Base-by-base conservation (phyloP, 2,329 filamentous ascomycete genomes). In the Claviceps spartinae region DNA sequence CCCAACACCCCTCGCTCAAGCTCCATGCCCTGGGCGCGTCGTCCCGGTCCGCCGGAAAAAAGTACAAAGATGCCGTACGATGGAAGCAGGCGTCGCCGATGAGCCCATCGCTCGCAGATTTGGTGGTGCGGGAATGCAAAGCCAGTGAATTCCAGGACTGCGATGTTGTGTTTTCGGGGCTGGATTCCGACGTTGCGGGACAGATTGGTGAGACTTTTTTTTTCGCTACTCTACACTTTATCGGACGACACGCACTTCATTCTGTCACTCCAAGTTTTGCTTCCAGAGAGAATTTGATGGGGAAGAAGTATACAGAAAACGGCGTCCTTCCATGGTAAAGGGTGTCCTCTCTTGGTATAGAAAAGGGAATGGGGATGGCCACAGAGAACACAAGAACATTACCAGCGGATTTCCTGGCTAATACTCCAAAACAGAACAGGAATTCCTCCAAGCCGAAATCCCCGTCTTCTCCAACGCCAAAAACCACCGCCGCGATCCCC, bases 381-480 rank as follows among this genome's bases (percentile, higher is more conserved):
- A 3, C 26, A 30, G 8, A 30, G 26, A 30, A 30, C 26, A 30
- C 1, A 30, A 30, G 26, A 30, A 30, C 8, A 30, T 30, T 9
- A 9, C 26, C 26, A 38, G 16, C 13, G 37, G 37, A 3, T 18
- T 20, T 3, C 2, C 6, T 41, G 40, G 18, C 40, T 8, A 18
- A 8, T n/a, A 42, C 18, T 3, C 4, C 6, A 38, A 34, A 14
- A 24, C 61, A 90, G 90, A 97, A 69, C 87, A 87, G 79, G 86
- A 86, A 60, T 97, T 97, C 69, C 78, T 95, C 63, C 85, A 85
- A 65, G 84, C 88, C 55, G 83, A 95, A 63, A 81, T 96, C 49
- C 82, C 88, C 62, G 86, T 96, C 66, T 97, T 98, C 75, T 95
- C 89, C 62, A 98, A 97, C 69, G 90, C 93, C 49, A 96, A 96